Evolutionary conservation across 1,139 yeast species (phyloP).

Genomic region (Blastobotrys malaysiensis): DNA sequence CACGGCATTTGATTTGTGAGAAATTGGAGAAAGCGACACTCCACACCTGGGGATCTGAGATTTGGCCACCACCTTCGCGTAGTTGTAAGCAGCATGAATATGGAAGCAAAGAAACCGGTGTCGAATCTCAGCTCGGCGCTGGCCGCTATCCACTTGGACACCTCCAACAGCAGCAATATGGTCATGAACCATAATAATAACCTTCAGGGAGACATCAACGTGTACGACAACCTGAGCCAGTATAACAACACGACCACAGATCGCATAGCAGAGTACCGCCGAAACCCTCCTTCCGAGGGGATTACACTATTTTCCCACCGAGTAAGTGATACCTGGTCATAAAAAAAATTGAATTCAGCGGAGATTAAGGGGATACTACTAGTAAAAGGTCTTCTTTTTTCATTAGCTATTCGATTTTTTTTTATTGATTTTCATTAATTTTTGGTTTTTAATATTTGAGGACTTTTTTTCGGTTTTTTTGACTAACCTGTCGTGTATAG

Average conservation of each 20-base stretch:
- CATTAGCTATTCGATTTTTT: no score
- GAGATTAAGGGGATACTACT: neutral
- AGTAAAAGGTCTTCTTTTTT: no score
- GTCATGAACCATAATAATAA: conserved; percentile 5
- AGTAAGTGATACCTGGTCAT: conserved; percentile 12
- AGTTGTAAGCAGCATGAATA: neutral
- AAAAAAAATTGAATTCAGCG: no score
- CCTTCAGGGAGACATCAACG: conserved; percentile 10
- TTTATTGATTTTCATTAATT: no score
- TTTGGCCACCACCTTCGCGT: neutral
- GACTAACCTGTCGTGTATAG: conserved; percentile 10
- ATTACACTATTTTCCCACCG: conserved; percentile 84
- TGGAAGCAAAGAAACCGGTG: conserved; percentile 17
- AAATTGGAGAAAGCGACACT: neutral
- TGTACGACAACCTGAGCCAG: conserved; percentile 9
- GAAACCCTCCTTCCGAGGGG: conserved; percentile 76
- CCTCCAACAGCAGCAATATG: conserved; percentile 10
- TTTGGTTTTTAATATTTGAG: no score
- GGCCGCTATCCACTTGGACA: conserved; percentile 22
- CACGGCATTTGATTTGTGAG: neutral
- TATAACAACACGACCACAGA: conserved; percentile 22
- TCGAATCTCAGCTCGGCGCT: conserved; percentile 32
- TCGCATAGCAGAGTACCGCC: conserved; percentile 69
- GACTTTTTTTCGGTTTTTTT: neutral
- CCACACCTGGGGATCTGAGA: neutral